phyloP scores from a whole-genome alignment of 1,284 basidiomycete species.

The Cutaneotrichosporon dermatis region DNA sequence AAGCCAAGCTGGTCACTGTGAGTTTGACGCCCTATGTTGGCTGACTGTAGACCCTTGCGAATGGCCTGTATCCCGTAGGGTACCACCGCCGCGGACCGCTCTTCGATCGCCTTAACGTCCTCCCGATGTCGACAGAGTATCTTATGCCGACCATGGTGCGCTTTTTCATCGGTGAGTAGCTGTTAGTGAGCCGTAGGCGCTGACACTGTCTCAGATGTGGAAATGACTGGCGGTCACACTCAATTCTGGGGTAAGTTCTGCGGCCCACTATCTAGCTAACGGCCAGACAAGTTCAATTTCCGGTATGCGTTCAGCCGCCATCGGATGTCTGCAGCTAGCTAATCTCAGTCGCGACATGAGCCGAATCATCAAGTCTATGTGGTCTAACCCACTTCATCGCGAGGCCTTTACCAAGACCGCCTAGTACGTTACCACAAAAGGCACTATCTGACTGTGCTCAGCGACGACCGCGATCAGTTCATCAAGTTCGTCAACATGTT shows the following conservation, averaged over 20 bases:
- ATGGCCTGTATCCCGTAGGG: slow-evolving; percentile 72
- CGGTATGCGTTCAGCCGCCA: slow-evolving; percentile 5
- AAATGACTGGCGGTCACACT: slow-evolving; percentile 92
- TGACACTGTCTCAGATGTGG: slow-evolving; percentile 65
- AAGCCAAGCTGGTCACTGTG: slow-evolving; percentile 94
- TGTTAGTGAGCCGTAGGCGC: background rate
- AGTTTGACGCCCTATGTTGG: slow-evolving; percentile 13
- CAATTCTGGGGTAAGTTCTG: slow-evolving; percentile 81
- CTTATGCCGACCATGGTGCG: slow-evolving; percentile 88
- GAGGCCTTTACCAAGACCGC: slow-evolving; percentile 75
- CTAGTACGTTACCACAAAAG: slow-evolving; percentile 48
- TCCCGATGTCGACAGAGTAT: slow-evolving; percentile 78
- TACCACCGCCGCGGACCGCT: slow-evolving; percentile 73
- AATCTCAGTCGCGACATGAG: slow-evolving; percentile 69
- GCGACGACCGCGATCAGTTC: slow-evolving; percentile 81
- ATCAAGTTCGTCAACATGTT: slow-evolving; percentile 94
- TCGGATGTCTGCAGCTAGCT: background rate
- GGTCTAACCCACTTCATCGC: slow-evolving; percentile 81
- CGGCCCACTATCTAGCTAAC: background rate
- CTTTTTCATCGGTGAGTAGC: slow-evolving; percentile 80
- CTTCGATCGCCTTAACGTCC: slow-evolving; percentile 74
- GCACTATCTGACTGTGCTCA: slow-evolving; percentile 38
- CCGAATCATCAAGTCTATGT: slow-evolving; percentile 76
- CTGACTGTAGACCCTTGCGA: slow-evolving; percentile 66
- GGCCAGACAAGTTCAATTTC: slow-evolving; percentile 45